Evolutionary conservation across 176 grass and related monocot genomes (phyloP).

Genomic region (Zizania latifolia): DNA sequence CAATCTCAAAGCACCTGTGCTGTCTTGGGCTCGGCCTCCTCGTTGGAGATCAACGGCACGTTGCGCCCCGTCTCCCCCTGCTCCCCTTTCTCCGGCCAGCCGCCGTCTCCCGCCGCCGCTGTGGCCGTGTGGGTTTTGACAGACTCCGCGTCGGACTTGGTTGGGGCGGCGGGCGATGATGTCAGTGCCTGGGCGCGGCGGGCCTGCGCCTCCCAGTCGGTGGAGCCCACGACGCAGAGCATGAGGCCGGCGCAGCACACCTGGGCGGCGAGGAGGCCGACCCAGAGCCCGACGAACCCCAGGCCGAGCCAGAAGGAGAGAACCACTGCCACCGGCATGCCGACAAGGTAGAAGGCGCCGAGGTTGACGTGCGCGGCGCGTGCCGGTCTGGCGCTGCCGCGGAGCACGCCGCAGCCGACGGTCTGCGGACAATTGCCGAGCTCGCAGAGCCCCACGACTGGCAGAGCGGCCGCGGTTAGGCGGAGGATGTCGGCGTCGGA

Average conservation of each 20-base stretch:
- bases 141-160: neutral
- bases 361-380: slow-evolving; percentile 88
- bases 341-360: slow-evolving; percentile 94
- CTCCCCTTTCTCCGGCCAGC: slow-evolving; percentile 31
- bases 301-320: slow-evolving; percentile 57
- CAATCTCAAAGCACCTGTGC: slow-evolving; percentile 30
- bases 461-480: slow-evolving; percentile 64
- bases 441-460: slow-evolving; percentile 87
- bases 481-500: slow-evolving; percentile 55
- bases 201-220: slow-evolving; percentile 91
- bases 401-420: slow-evolving; percentile 86
- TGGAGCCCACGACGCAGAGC: slow-evolving; percentile 72
- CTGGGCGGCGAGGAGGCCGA: slow-evolving; percentile 82
- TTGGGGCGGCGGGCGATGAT: neutral
- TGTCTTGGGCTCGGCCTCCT: neutral
- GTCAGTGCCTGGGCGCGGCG: slow-evolving; percentile 52
- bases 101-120: slow-evolving; percentile 7
- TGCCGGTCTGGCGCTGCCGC: slow-evolving; percentile 69
- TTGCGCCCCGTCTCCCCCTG: slow-evolving; percentile 18
- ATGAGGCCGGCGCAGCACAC: slow-evolving; percentile 79
- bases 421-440: slow-evolving; percentile 98
- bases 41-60: slow-evolving; percentile 52
- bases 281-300: slow-evolving; percentile 77
- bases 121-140: neutral
- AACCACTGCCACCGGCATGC: slow-evolving; percentile 63